phyloP scores from a whole-genome alignment of 129 eudicot genomes.

The Pittosporum tobira region DNA sequence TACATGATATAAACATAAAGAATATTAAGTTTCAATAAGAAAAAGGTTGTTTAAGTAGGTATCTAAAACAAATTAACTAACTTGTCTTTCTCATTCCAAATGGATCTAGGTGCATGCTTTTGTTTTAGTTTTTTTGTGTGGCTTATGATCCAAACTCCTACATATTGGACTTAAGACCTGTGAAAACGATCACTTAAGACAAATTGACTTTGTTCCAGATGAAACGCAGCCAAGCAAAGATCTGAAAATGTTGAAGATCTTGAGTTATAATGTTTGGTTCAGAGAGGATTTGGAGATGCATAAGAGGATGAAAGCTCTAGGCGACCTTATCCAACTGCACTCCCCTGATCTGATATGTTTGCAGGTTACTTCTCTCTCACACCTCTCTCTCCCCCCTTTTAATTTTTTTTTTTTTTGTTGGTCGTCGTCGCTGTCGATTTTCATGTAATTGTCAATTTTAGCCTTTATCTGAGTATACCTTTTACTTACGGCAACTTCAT shows the following conservation, averaged over 20 bases:
- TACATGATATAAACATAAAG: too few species aligned
- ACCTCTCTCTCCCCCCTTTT: too few species aligned
- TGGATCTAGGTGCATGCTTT: not conserved
- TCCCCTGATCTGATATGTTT: slow-evolving; percentile 78
- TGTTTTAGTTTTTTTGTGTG: not conserved
- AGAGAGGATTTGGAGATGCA: slow-evolving; percentile 70
- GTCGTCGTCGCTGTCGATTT: too few species aligned
- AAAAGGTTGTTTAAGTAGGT: too few species aligned
- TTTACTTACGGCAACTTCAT: not conserved
- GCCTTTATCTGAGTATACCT: not conserved
- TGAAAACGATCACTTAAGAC: too few species aligned
- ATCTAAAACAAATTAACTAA: too few species aligned
- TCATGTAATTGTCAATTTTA: not conserved
- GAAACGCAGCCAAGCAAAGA: slow-evolving; percentile 17
- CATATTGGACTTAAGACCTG: not conserved
- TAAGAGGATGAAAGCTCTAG: slow-evolving; percentile 70
- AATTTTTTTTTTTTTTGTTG: not conserved
- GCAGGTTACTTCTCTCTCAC: slow-evolving; percentile 65
- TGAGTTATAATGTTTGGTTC: slow-evolving; percentile 93
- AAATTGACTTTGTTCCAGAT: slow-evolving; percentile 11
- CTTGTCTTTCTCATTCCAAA: not conserved
- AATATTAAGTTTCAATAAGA: too few species aligned
- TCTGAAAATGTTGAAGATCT: slow-evolving; percentile 38
- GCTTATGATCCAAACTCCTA: slow-evolving; percentile 1
- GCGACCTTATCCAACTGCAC: slow-evolving; percentile 66